Base-by-base conservation (phyloP, 2,329 filamentous ascomycete species). In the Beauveria sp. region DNA sequence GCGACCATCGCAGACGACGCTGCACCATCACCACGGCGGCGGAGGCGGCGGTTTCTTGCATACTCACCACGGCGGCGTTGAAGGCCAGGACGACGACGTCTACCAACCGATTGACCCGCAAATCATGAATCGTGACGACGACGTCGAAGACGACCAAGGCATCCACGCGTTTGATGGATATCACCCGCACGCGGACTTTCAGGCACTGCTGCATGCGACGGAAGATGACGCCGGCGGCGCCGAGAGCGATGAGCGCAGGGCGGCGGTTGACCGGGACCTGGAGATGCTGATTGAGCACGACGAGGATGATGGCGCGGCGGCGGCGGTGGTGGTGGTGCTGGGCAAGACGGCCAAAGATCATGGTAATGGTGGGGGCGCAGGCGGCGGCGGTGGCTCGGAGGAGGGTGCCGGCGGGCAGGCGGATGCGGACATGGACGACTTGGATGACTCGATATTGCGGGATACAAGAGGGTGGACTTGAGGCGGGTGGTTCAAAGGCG, bases 21-120 rank as follows among this genome's bases (percentile, higher is more conserved):
- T 67, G 55, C 72, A 70, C 24, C 14, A 71, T 49, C 67, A 70
- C 40, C 7, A 9, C 42, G 1, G 8, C 30, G 12, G 5, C 40
- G 18, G 67, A 61, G 64, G 64, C 22, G 65, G 61, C 53, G 66
- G 68, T 14, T 54, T 58, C 52, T 62, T 54, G 55, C 50, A 58
- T 26, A 72, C 7, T 30, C 28, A 62, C 72, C 73, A 62, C 66
- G 74, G 62, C 66, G 67, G 71, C 62, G 34, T 38, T 14, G 66
- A 73, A 68, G 63, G 74, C 14, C 72, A 75, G 67, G 63, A 67
- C 38, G 64, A 70, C 26, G 73, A 57, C 34, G 71, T 78, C 30
- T 81, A 81, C 68, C 80, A 83, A 58, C 82, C 81, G 28, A 84
- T 85, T 69, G 82, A 85, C 67, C 82, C 82, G n/a, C 81, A 82